Evolutionary conservation across 257 asterid genomes (phyloP).

Genomic region (Solanum tarapatanum): DNA sequence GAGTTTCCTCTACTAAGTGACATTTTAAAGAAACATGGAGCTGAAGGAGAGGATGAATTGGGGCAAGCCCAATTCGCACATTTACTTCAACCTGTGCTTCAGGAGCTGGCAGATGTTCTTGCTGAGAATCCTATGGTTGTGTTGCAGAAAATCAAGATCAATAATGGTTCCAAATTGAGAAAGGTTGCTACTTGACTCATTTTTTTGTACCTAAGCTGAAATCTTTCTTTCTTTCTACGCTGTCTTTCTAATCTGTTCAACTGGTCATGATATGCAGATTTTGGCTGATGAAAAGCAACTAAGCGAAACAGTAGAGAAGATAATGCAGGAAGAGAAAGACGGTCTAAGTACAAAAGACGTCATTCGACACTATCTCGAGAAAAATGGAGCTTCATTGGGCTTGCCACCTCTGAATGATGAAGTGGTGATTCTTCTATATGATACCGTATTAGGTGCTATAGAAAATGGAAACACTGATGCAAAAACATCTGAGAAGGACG

Average conservation of each 20-base stretch:
- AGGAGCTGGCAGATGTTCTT: conserved; percentile 47
- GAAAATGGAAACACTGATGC: conserved; percentile 1
- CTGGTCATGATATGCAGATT: conserved; percentile 21
- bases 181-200: conserved; percentile 22
- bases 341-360: conserved; percentile 1
- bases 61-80: conserved; percentile 62
- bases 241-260: background rate
- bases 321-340: conserved; percentile 11
- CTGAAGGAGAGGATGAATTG: conserved; percentile 39
- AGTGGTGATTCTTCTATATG: conserved; percentile 21
- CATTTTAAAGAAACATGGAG: conserved; percentile 34
- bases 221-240: background rate
- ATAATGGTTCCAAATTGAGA: conserved; percentile 44
- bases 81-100: conserved; percentile 43
- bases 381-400: conserved; percentile 28
- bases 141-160: conserved; percentile 25
- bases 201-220: background rate
- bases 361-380: conserved; percentile 28
- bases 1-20: conserved; percentile 42
- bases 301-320: conserved; percentile 16
- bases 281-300: conserved; percentile 24
- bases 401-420: conserved; percentile 43
- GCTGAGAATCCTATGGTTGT: conserved; percentile 26
- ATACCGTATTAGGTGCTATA: conserved; percentile 25
- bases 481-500: conserved; percentile 12